These are phyloP conservation scores for Apiospora malaysiana DNA, from an alignment of 2,329 filamentous ascomycete genomes.

Conservation along the genomic window DNA sequence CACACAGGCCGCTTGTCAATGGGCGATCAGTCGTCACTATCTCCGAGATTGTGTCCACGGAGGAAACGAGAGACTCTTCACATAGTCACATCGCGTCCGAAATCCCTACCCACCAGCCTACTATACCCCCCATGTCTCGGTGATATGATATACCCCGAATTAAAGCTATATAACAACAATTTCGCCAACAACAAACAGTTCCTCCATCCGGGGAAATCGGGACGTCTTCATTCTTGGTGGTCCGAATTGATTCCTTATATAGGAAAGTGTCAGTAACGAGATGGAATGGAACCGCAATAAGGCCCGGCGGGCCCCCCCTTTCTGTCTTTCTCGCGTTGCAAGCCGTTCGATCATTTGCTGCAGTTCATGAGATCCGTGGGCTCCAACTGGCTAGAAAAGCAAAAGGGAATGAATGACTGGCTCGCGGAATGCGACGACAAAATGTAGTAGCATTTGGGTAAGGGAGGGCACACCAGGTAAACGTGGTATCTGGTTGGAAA, in stretches of 20 bases:
- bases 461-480: neutral
- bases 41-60: neutral
- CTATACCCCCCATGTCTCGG: neutral
- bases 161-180: neutral
- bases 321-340: neutral
- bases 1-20: neutral
- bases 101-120: neutral
- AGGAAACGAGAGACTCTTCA: neutral
- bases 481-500: neutral
- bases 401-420: neutral
- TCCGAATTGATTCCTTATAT: neutral
- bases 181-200: neutral
- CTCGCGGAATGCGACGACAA: neutral
- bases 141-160: neutral
- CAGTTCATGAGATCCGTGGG: neutral
- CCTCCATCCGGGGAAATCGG: neutral
- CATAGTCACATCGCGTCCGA: neutral
- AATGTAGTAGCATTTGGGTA: neutral
- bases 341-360: neutral
- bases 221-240: neutral
- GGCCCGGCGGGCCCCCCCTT: neutral
- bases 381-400: neutral
- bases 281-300: neutral
- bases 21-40: neutral
- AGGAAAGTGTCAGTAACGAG: neutral